Base-by-base conservation (phyloP, 441 rosid genomes). In the Daphne laureola region DNA sequence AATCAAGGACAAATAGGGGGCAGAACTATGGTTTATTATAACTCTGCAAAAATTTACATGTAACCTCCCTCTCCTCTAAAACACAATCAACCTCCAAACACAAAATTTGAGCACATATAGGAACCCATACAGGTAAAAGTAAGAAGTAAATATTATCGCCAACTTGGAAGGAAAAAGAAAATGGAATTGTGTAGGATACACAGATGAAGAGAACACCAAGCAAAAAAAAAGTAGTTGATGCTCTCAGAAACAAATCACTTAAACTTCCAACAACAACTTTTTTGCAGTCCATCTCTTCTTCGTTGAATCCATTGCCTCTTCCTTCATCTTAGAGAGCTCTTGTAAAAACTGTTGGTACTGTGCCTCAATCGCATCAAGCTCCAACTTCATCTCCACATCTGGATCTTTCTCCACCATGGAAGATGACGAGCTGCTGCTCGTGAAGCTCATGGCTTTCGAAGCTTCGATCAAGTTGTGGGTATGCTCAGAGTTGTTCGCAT, bases 231-330 rank as follows among this genome's bases (percentile, higher is more conserved):
- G 38, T 8, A 1, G 38, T 1, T 31, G 38, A 31, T 31, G 38
- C 38, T 8, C 38, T 31, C 38, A 58, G 42, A 38, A 54, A 67
- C n/a, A 46, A 8, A 31, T 31, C 38, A 31, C 9, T 31, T 31
- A 31, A 21, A 31, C 38, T 31, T 31, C 62, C 9, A 65, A 63
- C 47, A 60, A 64, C 14, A 43, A 23, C 48, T 57, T 78, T 54
- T 71, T 74, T 40, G 59, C 59, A 8, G 69, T 65, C 49, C 63
- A 61, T 71, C 64, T 87, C 23, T 49, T 81, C 59, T 54, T 75
- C 1, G 72, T 71, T 71, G 76, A 76, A 45, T 68, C 27, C 53
- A 87, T 78, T 14, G 87, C 85, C 58, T 78, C 82, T 41, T 78
- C 73, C 64, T 77, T 71, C 63, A 50, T 70, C 70, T 51, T 80